Percentiles rank a stretch among this genome's conserved stretches.
Conservation (phyloP, 208 protist species). For the Giardia duodenalis region DNA sequence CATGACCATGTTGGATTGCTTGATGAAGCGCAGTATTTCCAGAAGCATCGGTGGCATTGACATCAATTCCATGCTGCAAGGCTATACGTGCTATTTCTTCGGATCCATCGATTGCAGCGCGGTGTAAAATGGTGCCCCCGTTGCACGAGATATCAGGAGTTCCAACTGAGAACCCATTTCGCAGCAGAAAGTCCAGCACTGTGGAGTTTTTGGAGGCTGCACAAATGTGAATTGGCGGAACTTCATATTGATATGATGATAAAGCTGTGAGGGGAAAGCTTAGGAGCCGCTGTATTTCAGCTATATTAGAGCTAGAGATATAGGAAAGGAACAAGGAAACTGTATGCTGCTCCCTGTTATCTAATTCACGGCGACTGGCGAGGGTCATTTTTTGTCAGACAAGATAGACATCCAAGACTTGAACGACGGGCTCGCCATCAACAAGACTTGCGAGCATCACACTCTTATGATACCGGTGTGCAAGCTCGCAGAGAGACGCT, state of each 20-base stretch:
- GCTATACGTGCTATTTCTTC: not conserved
- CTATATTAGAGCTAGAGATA: not conserved
- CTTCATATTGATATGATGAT: not conserved
- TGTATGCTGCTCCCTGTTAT: too few relatives aligned
- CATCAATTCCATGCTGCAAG: not conserved
- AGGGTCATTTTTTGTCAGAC: too few relatives aligned
- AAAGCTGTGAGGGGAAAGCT: not conserved
- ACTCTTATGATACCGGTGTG: not conserved
- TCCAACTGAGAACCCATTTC: not conserved
- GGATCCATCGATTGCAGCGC: not conserved
- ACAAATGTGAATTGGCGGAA: not conserved
- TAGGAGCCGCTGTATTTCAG: not conserved
- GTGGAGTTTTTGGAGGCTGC: not conserved
- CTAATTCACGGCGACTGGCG: too few relatives aligned
- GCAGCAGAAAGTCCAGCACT: not conserved
- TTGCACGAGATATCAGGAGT: not conserved
- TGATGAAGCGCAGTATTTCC: conserved; percentile 10
- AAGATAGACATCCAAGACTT: not conserved
- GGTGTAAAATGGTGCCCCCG: not conserved
- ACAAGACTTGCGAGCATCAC: not conserved
- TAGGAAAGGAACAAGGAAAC: not conserved
- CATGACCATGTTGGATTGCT: not conserved
- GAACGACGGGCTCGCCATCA: not conserved
- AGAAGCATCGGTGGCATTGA: not conserved
- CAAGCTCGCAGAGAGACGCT: not conserved